These are phyloP conservation scores for Berkeleyomyces rouxiae DNA, from an alignment of 2,329 filamentous ascomycete species.

Conservation along the genomic window DNA sequence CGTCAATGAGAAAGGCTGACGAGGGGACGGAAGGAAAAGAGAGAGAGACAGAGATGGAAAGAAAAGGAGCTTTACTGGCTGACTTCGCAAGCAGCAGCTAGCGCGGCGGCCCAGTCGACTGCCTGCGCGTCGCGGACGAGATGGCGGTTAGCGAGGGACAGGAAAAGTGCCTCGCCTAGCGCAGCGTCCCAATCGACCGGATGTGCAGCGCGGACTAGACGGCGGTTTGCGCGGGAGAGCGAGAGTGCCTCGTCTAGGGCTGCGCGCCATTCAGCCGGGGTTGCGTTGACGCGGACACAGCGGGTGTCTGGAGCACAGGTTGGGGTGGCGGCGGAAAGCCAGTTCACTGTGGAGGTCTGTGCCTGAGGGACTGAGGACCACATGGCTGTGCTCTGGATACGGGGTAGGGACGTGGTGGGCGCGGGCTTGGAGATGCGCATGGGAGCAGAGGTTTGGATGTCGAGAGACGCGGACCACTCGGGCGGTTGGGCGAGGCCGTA, in stretches of 20 bases:
- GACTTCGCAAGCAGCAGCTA: neutral
- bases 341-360: neutral
- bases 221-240: neutral
- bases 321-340: neutral
- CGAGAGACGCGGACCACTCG: conserved; percentile 15
- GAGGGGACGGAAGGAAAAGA: neutral
- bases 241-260: neutral
- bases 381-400: conserved; percentile 1
- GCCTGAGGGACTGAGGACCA: neutral
- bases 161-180: conserved; percentile 21
- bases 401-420: neutral
- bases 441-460: conserved; percentile 10
- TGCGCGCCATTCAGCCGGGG: conserved; percentile 16
- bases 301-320: neutral
- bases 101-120: neutral
- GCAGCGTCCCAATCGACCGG: conserved; percentile 25
- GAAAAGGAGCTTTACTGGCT: neutral
- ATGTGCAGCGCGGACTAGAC: conserved; percentile 14
- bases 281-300: conserved; percentile 16
- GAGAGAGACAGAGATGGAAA: neutral
- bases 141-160: neutral
- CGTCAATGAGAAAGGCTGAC: too few species aligned
- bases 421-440: conserved; percentile 16
- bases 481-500: conserved; percentile 22
- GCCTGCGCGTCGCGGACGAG: neutral